Evolutionary conservation across 2,329 filamentous ascomycete species (phyloP), one percentile per base, ranked within the genome.

Genomic region (Paraconiothyrium sp.): DNA sequence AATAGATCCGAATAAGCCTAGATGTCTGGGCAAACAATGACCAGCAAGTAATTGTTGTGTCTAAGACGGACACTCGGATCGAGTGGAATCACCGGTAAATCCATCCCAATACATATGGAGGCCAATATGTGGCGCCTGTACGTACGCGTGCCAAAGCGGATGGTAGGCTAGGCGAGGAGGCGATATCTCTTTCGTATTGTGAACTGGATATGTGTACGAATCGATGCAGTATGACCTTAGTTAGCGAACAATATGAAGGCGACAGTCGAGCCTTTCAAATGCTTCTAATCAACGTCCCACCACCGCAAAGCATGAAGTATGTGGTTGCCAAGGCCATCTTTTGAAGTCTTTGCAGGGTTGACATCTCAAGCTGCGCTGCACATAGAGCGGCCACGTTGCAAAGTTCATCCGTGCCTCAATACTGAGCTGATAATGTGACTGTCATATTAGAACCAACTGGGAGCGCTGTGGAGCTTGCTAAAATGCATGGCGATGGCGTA

Each of bases 401-500:
- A 56, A 27, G 16, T 44, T 56, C 52, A 44, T 51, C 44, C 41
- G 57, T 48, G n/a, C 41, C 20, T 47, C 43, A 14, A 56, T 56
- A 37, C 46, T 20, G 43, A 10, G 13, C 20, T 13, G 37, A 6
- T 16, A 32, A 14, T 20, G 37, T 37, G n/a, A 37, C 34, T 4
- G 27, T 27, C 50, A 41, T 14, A 16, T n/a, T 5, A 16, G 37
- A 47, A 32, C 20, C 20, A 24, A 32, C 7, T 6, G 34, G 30
- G 54, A 24, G 14, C 20, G 32, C 52, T 61, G 61, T 59, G 63
- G 62, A 46, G 50, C 58, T 20, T 37, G 57, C 39, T n/a, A 59
- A 69, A 66, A 68, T 59, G 57, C 57, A 64, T 61, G 43, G 41
- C 14, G 59, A 61, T 67, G 67, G 60, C 65, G 62, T 52, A 64